Percentiles rank a stretch among this genome's conserved stretches.
These are phyloP conservation scores for Globisporangium paroecandrum DNA, from an alignment of 352 stramenopile genomes.

Conservation along the genomic window DNA sequence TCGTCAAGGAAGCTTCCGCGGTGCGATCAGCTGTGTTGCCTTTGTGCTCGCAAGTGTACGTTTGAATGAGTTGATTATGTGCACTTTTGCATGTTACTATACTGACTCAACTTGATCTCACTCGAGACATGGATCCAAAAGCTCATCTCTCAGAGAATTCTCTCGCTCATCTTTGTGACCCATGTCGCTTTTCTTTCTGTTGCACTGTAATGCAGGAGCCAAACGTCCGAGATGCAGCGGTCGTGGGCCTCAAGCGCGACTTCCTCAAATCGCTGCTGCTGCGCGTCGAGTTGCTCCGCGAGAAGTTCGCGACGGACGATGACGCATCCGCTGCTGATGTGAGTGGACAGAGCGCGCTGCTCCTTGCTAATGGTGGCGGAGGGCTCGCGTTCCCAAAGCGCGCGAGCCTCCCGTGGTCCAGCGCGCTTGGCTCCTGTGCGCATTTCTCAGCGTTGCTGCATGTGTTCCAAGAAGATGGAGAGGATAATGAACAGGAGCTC, in stretches of 20 bases:
- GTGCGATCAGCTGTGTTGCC: slow-evolving; percentile 51
- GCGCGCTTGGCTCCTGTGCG: slow-evolving; percentile 12
- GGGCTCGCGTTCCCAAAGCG: slow-evolving; percentile 42
- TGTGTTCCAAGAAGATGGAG: slow-evolving; percentile 43
- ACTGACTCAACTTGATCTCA: neutral
- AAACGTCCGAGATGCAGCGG: slow-evolving; percentile 32
- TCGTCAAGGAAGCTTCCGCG: slow-evolving; percentile 34
- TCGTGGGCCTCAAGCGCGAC: slow-evolving; percentile 58
- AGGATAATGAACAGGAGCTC: slow-evolving; percentile 20
- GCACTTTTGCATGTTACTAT: neutral
- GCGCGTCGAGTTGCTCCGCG: slow-evolving; percentile 43
- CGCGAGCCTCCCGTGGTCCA: slow-evolving; percentile 39
- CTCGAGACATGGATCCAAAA: neutral
- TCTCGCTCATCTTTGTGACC: neutral
- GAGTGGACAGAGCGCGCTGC: slow-evolving; percentile 17
- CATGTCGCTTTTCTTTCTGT: neutral
- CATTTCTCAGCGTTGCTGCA: slow-evolving; percentile 36
- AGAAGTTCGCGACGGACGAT: neutral
- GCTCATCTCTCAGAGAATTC: neutral
- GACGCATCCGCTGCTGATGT: neutral
- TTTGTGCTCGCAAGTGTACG: slow-evolving; percentile 35
- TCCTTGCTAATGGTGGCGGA: slow-evolving; percentile 30
- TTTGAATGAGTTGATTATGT: neutral
- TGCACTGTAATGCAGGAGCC: slow-evolving; percentile 11
- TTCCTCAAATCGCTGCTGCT: slow-evolving; percentile 63